Conservation (phyloP, 306 rosid species). For the Lotus japonicus region DNA sequence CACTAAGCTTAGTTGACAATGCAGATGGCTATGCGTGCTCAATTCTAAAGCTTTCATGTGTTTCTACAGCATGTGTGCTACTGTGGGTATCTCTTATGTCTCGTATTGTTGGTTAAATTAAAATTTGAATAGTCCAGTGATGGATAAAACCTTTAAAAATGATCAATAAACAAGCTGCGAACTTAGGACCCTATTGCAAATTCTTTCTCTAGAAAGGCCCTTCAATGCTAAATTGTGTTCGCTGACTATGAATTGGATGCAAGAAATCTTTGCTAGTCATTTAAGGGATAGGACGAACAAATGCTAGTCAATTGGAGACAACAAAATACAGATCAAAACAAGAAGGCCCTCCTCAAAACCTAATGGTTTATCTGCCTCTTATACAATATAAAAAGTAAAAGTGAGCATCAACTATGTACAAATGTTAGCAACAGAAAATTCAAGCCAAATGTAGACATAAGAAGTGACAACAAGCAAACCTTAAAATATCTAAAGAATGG, state of each 20-base stretch:
- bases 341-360: background rate
- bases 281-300: background rate
- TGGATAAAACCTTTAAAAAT: background rate
- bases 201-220: background rate
- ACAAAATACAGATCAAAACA: background rate
- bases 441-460: background rate
- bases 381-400: background rate
- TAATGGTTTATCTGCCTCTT: background rate
- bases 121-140: background rate
- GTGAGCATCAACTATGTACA: background rate
- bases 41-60: background rate
- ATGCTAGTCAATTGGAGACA: background rate
- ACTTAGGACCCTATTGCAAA: background rate
- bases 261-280: background rate
- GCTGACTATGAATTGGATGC: background rate
- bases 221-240: background rate
- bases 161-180: background rate
- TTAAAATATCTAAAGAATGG: constrained; percentile 63
- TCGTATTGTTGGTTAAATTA: background rate
- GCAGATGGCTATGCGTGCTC: background rate
- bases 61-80: background rate
- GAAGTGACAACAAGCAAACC: constrained; percentile 27
- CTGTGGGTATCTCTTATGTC: background rate
- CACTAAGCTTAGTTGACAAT: background rate
- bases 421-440: background rate